These are phyloP conservation scores for Haplographium delicatum DNA, from an alignment of 495 filamentous ascomycete genomes.

Conservation along the genomic window DNA sequence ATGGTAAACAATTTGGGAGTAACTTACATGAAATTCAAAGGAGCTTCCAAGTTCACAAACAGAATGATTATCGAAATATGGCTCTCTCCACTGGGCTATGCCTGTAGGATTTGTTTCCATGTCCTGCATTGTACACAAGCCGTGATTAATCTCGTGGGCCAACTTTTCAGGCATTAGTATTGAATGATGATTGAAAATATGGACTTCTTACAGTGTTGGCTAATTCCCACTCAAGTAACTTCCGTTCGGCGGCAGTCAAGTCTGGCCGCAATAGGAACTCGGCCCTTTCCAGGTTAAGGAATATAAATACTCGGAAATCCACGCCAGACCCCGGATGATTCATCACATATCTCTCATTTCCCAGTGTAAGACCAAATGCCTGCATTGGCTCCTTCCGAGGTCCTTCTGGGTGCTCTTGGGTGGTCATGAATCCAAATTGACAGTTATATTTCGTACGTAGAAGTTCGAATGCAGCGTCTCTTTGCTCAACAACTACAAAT, in stretches of 20 bases:
- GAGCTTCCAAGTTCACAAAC: slow-evolving; percentile 7
- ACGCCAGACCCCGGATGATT: neutral
- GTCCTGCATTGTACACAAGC: slow-evolving; percentile 6
- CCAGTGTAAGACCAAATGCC: neutral
- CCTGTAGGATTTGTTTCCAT: neutral
- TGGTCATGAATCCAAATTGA: slow-evolving; percentile 1
- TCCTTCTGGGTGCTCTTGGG: neutral
- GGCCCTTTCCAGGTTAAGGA: neutral
- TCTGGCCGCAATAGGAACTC: slow-evolving; percentile 5
- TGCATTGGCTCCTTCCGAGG: neutral
- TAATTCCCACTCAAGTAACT: slow-evolving; percentile 7
- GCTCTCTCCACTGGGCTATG: neutral
- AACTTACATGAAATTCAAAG: slow-evolving; percentile 9
- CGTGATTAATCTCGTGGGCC: slow-evolving; percentile 12
- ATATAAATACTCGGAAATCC: neutral
- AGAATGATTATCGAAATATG: slow-evolving; percentile 6
- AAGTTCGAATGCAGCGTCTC: neutral
- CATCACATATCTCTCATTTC: neutral
- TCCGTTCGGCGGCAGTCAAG: slow-evolving; percentile 6
- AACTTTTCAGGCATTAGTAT: neutral
- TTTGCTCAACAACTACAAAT: neutral
- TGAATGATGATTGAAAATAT: neutral
- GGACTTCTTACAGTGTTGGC: slow-evolving; percentile 4
- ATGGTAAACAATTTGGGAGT: neutral
- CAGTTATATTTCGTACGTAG: neutral